These are phyloP conservation scores for Aethionema arabicum DNA, from an alignment of 345 rosid species.

Conservation along the genomic window DNA sequence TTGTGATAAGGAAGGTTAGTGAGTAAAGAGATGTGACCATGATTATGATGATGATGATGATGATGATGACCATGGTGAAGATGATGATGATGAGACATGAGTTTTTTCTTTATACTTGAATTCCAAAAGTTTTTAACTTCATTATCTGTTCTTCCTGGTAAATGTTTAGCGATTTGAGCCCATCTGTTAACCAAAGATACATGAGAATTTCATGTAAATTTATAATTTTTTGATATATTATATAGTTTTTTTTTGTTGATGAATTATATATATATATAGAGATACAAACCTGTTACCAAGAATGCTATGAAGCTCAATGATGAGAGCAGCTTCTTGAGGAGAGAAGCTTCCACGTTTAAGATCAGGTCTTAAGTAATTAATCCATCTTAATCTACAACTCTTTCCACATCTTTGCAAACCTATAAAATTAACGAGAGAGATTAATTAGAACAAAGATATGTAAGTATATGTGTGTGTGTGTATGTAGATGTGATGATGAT, in stretches of 20 bases:
- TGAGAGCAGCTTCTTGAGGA: constrained; percentile 88
- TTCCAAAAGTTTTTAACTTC: constrained; percentile 98
- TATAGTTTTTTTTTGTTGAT: not conserved
- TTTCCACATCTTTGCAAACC: constrained; percentile 97
- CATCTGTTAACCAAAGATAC: constrained; percentile 49
- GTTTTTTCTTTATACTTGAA: constrained; percentile 85
- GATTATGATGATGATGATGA: constrained; percentile 44
- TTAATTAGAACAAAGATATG: constrained; percentile 15
- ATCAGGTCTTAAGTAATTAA: constrained; percentile 91
- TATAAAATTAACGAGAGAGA: constrained; percentile 28
- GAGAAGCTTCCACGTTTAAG: constrained; percentile 96
- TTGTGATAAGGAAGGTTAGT: constrained; percentile 36
- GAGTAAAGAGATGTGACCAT: constrained; percentile 17
- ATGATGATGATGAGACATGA: constrained; percentile 52
- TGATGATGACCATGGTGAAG: constrained; percentile 32
- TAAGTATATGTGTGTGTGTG: not conserved
- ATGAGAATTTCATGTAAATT: constrained; percentile 7
- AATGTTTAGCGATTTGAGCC: constrained; percentile 88
- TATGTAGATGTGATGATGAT: not conserved
- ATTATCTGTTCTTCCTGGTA: constrained; percentile 92
- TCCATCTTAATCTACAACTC: constrained; percentile 98
- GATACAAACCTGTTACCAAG: constrained; percentile 89
- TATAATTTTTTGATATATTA: not conserved
- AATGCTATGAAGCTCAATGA: constrained; percentile 89
- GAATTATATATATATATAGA: too few relatives aligned